phyloP scores from a whole-genome alignment of 164 flowering plant genomes.

The Aristolochia contorta region DNA sequence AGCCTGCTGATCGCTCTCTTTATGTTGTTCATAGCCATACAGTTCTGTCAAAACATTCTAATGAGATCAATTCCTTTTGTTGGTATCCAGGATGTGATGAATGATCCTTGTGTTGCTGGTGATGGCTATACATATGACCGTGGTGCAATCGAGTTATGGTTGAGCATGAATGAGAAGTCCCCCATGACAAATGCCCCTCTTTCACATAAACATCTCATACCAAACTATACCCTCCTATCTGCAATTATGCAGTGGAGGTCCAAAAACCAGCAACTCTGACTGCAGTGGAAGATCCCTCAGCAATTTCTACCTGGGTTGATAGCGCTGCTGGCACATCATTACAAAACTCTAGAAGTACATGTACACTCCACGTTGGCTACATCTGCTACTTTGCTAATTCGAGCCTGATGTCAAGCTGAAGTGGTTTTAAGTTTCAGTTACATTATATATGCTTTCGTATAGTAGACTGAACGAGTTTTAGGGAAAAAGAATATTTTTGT shows the following conservation, averaged over 20 bases:
- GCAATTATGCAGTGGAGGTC: slow-evolving; percentile 81
- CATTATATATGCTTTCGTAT: too few relatives aligned
- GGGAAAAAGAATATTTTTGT: too few relatives aligned
- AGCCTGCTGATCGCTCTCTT: neutral
- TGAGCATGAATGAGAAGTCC: slow-evolving; percentile 46
- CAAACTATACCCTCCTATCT: slow-evolving; percentile 55
- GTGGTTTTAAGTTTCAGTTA: too few relatives aligned
- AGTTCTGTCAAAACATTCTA: too few relatives aligned
- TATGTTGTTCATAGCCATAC: neutral
- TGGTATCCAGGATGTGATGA: slow-evolving; percentile 60
- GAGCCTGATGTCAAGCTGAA: too few relatives aligned
- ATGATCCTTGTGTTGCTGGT: slow-evolving; percentile 74
- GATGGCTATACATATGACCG: slow-evolving; percentile 90
- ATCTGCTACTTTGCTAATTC: neutral
- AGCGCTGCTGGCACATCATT: neutral
- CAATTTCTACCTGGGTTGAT: neutral
- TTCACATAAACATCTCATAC: slow-evolving; percentile 47
- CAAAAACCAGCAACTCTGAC: slow-evolving; percentile 8
- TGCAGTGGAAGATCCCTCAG: neutral
- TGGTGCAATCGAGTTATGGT: slow-evolving; percentile 62
- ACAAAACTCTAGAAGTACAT: neutral
- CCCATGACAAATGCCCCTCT: slow-evolving; percentile 60
- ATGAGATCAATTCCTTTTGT: neutral
- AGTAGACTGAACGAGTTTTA: too few relatives aligned
- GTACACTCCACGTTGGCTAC: neutral